A percentile compares a stretch with the other conserved stretches of the same genome.
Evolutionary conservation across 1,284 basidiomycete species (phyloP).

Genomic region (Kwoniella shivajii): DNA sequence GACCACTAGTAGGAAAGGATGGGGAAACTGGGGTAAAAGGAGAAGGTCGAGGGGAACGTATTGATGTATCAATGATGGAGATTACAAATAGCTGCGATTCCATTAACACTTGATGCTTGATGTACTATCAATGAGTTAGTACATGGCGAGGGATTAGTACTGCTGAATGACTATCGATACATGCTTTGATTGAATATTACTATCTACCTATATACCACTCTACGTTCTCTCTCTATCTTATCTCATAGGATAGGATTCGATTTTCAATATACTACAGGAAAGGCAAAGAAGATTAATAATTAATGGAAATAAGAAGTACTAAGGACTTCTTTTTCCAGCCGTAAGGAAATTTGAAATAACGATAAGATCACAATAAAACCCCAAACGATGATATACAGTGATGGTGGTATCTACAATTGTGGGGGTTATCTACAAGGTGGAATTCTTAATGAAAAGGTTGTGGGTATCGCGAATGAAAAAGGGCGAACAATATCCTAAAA

Average conservation of each 20-base stretch:
- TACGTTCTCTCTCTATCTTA: too few species aligned
- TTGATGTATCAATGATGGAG: background rate
- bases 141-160: too few species aligned
- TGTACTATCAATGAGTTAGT: too few species aligned
- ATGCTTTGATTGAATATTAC: background rate
- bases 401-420: background rate
- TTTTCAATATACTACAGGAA: too few species aligned
- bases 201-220: too few species aligned
- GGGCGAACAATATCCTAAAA: background rate
- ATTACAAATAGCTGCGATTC: too few species aligned
- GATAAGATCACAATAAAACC: background rate
- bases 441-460: background rate
- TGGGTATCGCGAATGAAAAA: background rate
- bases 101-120: too few species aligned
- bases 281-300: too few species aligned
- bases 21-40: constrained; percentile 5
- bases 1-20: background rate
- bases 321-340: too few species aligned
- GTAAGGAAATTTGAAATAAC: background rate
- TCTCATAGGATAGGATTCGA: too few species aligned
- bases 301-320: too few species aligned
- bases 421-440: background rate
- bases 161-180: constrained; percentile 7
- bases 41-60: background rate
- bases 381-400: background rate